These are phyloP conservation scores for Batkoa obscura DNA, from an alignment of 371 early-diverging fungal species.

Conservation along the genomic window DNA sequence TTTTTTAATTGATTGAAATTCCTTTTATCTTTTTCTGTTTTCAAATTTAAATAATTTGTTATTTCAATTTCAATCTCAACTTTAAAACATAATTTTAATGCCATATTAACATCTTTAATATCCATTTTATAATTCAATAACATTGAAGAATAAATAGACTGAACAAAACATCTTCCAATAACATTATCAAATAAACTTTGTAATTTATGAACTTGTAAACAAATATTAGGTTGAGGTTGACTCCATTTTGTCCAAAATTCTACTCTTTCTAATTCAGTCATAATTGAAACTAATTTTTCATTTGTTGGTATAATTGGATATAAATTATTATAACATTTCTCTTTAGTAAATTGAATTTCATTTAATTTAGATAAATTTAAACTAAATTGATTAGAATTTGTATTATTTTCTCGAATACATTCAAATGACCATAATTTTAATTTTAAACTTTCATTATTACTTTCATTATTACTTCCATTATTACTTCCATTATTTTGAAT, in stretches of 20 bases:
- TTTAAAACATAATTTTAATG: background rate
- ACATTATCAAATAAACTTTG: constrained; percentile 1
- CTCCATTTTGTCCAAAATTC: constrained; percentile 6
- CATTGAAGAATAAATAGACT: background rate
- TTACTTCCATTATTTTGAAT: background rate
- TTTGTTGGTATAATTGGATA: constrained; percentile 1
- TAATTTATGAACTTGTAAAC: background rate
- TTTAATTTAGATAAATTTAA: background rate
- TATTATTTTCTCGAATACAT: constrained; percentile 4
- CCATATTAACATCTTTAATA: background rate
- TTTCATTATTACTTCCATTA: too few species aligned
- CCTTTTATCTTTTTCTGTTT: background rate
- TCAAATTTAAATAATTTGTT: constrained; percentile 2
- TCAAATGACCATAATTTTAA: constrained; percentile 2
- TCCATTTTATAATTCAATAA: background rate
- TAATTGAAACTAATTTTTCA: background rate
- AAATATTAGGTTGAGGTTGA: constrained; percentile 1
- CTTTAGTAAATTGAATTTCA: background rate
- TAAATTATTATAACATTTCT: background rate
- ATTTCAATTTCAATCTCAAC: background rate
- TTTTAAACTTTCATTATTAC: too few species aligned
- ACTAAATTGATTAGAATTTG: background rate
- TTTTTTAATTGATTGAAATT: background rate
- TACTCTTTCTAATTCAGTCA: background rate
- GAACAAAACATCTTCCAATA: background rate